Conservation (phyloP, 2,329 filamentous ascomycete species). For the Furcasterigmium sp. region DNA sequence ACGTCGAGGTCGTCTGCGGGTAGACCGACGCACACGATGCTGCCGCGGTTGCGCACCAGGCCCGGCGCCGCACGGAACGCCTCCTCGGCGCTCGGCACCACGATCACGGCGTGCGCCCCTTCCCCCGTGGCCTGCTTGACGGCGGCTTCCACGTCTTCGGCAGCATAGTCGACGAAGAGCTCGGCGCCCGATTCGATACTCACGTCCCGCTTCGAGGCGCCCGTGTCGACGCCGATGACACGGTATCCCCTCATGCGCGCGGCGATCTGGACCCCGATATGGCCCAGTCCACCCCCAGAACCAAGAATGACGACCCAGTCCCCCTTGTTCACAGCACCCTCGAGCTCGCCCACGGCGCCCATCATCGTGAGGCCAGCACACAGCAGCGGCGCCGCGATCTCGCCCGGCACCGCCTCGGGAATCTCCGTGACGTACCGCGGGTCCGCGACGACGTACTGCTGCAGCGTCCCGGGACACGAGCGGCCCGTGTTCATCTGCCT, state of each 20-base stretch:
- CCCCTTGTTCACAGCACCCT: constrained; percentile 1
- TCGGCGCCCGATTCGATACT: constrained; percentile 18
- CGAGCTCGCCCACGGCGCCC: constrained; percentile 16
- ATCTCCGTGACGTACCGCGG: constrained; percentile 20
- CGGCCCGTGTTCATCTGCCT: constrained; percentile 34
- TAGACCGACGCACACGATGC: constrained; percentile 18
- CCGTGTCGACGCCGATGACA: constrained; percentile 23
- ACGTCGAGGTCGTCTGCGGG: constrained; percentile 20
- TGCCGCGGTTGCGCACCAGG: constrained; percentile 18
- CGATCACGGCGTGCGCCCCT: constrained; percentile 18
- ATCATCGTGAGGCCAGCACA: constrained; percentile 27
- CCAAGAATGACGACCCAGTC: constrained; percentile 26
- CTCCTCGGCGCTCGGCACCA: constrained; percentile 18
- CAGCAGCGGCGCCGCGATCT: constrained; percentile 20
- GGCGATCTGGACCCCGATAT: constrained; percentile 26
- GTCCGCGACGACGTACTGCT: constrained; percentile 23
- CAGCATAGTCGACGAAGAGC: constrained; percentile 19
- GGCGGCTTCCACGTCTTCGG: constrained; percentile 13
- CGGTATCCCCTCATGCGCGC: constrained; percentile 11
- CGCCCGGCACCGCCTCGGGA: constrained; percentile 11
- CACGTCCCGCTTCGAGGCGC: constrained; percentile 14
- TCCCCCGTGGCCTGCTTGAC: constrained; percentile 19
- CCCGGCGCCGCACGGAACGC: constrained; percentile 17
- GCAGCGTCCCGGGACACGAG: constrained; percentile 24
- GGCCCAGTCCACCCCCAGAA: constrained; percentile 24